phyloP scores from a whole-genome alignment of 768 basidiomycete genomes.

The Cubamyces lactineus region DNA sequence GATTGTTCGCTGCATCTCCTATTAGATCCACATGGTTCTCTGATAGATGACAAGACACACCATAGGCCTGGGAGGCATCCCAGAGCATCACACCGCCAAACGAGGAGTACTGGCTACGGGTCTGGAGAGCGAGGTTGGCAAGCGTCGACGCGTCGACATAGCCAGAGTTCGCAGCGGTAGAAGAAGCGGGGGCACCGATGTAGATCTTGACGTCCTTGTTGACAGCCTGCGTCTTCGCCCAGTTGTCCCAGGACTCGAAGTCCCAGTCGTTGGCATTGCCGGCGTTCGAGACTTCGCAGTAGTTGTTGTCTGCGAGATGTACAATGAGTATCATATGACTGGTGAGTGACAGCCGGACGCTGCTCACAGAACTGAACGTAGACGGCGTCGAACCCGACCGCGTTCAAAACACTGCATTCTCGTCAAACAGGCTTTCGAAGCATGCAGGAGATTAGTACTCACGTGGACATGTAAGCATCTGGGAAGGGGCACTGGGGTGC shows the following conservation, averaged over 20 bases:
- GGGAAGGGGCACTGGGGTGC: constrained; percentile 74
- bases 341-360: too few relatives aligned
- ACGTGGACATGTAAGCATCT: constrained; percentile 57
- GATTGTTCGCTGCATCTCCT: constrained; percentile 25
- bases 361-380: constrained; percentile 70
- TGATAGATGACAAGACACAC: neutral
- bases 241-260: constrained; percentile 63
- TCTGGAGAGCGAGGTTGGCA: constrained; percentile 49
- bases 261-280: constrained; percentile 52
- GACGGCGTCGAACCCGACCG: constrained; percentile 68
- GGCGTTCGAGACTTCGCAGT: constrained; percentile 56
- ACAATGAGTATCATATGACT: neutral
- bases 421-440: neutral
- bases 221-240: constrained; percentile 60
- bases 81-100: constrained; percentile 63
- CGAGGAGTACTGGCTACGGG: constrained; percentile 60
- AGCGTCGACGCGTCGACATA: constrained; percentile 54
- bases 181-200: constrained; percentile 65
- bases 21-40: too few relatives aligned
- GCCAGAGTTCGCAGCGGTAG: constrained; percentile 58
- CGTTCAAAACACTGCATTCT: constrained; percentile 50
- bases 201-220: constrained; percentile 67
- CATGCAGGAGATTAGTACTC: neutral
- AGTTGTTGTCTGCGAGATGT: constrained; percentile 51
- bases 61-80: constrained; percentile 38